Base-by-base conservation (phyloP, 371 early-diverging fungal genomes). In the Syncephalastrum racemosum region DNA sequence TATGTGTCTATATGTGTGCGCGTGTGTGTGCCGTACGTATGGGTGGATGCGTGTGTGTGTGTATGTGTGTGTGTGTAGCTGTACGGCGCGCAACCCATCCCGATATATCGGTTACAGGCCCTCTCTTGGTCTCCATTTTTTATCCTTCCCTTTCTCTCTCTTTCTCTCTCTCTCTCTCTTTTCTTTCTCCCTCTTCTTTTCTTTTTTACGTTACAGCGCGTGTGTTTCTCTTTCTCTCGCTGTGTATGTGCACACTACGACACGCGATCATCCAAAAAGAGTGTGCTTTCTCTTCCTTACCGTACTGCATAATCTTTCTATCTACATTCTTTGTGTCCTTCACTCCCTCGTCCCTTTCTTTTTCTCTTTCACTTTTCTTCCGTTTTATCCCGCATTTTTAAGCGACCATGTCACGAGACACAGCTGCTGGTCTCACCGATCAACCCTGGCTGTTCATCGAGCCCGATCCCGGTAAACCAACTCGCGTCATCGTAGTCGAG, bases 401-500 rank as follows among this genome's bases (percentile, higher is more conserved):
- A 46, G 24, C 50, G 50, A 49, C 45, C 40, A 62, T 43, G 52
- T 36, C 62, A 52, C 50, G 56, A 62, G 41, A 27, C 27, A n/a
- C n/a, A n/a, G 27, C 27, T 27, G 27, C 27, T 27, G 27, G 27
- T 27, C 27, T 27, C 27, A 27, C 27, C 27, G 45, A 45, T 46
- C 56, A 56, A 23, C 62, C 62, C 51, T 62, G 62, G 62, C 47
- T 55, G 47, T 51, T 51, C 62, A 56, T 62, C 22, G 62, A 62
- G 23, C 56, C 62, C 14, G 62, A 62, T 52, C 62, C 55, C 40
- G 62, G 62, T 50, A 62, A 13, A 18, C 4, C 12, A 42, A 15
- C 23, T 49, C 50, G 25, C 22, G 20, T 14, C 8, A 23, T 20
- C 7, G 6, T 19, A 6, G 23, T 27, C 56, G 48, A 27, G 40